A percentile compares a stretch with the other conserved stretches of the same genome.
phyloP scores from a whole-genome alignment of 768 basidiomycete genomes.

The Chiua virens region DNA sequence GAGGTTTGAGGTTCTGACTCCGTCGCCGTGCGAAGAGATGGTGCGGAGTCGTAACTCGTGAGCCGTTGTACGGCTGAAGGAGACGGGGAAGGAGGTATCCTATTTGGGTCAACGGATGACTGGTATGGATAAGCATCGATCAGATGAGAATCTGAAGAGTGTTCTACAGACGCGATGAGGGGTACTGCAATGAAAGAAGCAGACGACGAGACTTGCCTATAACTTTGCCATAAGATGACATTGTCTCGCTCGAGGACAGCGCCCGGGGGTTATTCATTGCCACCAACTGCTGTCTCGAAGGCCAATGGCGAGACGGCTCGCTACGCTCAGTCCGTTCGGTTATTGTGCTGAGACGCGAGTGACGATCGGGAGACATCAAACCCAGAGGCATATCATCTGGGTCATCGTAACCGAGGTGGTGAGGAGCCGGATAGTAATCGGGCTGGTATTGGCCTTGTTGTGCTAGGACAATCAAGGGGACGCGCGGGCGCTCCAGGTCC shows the following conservation, averaged over 20 bases:
- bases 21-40: constrained; percentile 50
- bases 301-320: constrained; percentile 53
- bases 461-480: constrained; percentile 61
- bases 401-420: constrained; percentile 24
- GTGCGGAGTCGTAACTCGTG: constrained; percentile 56
- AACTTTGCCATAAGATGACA: constrained; percentile 63
- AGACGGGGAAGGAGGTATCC: constrained; percentile 64
- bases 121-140: constrained; percentile 7
- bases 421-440: constrained; percentile 26
- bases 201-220: constrained; percentile 45
- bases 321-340: constrained; percentile 67
- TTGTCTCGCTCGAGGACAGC: constrained; percentile 32
- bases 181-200: not conserved
- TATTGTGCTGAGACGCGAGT: constrained; percentile 59
- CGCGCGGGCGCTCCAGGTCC: constrained; percentile 43
- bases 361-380: constrained; percentile 29
- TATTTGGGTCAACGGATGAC: constrained; percentile 49
- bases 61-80: constrained; percentile 62
- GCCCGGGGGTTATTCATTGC: constrained; percentile 42
- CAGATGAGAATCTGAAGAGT: constrained; percentile 2
- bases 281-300: constrained; percentile 40
- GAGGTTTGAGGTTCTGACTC: constrained; percentile 33
- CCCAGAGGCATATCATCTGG: constrained; percentile 34
- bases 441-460: constrained; percentile 49
- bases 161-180: constrained; percentile 20